A percentile compares a stretch with the other conserved stretches of the same genome.
phyloP scores from a whole-genome alignment of 2,329 filamentous ascomycete species.

The Alternaria rosae region DNA sequence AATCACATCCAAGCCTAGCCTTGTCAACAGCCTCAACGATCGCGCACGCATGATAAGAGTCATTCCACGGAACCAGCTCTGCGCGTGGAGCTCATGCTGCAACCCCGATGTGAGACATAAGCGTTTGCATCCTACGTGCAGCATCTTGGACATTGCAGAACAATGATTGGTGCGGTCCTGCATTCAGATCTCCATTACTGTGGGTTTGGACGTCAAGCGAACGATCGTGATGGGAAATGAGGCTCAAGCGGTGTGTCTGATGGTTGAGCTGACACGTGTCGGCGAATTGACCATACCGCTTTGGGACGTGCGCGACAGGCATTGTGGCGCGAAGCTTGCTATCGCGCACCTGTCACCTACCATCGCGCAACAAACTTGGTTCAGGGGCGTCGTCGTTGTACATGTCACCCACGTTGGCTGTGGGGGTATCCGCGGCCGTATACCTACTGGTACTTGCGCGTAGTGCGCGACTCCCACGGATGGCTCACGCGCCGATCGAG shows the following conservation, averaged over 20 bases:
- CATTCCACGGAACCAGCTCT: not conserved
- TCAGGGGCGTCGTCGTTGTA: not conserved
- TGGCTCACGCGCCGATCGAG: not conserved
- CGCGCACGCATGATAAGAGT: conserved; percentile 7
- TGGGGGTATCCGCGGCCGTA: not conserved
- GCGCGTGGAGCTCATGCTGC: not conserved
- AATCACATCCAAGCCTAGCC: not conserved
- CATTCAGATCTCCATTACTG: not conserved
- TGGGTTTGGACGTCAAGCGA: not conserved
- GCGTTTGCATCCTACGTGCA: conserved; percentile 5
- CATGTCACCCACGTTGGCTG: not conserved
- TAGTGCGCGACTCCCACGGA: not conserved
- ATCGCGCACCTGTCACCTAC: conserved; percentile 1
- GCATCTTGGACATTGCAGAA: not conserved
- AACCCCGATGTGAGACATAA: not conserved
- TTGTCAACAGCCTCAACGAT: not conserved
- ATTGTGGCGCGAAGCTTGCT: not conserved
- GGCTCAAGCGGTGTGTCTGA: conserved; percentile 16
- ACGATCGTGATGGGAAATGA: conserved; percentile 7
- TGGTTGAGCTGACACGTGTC: conserved; percentile 15
- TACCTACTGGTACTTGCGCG: not conserved
- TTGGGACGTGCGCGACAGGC: not conserved
- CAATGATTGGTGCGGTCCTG: conserved; percentile 1
- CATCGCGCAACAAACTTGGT: not conserved
- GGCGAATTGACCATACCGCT: not conserved